phyloP scores from a whole-genome alignment of 805 yeast genomes.

The Yarrowia yakushimensis region DNA sequence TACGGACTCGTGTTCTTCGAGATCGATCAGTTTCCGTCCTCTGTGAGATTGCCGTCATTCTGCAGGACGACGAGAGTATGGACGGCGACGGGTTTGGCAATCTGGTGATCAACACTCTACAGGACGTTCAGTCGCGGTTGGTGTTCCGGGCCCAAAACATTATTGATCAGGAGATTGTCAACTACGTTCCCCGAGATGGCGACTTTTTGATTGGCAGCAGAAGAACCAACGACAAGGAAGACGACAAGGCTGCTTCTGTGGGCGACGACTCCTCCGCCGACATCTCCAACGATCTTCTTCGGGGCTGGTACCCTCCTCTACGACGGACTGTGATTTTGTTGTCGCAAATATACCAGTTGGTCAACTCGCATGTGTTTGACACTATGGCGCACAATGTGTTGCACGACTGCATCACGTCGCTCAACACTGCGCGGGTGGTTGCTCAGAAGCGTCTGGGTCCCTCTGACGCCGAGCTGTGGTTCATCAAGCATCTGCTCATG shows the following conservation, averaged over 20 bases:
- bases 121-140: constrained; percentile 75
- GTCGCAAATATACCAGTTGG: constrained; percentile 73
- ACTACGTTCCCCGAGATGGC: constrained; percentile 61
- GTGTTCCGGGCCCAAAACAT: constrained; percentile 74
- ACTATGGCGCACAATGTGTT: constrained; percentile 85
- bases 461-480: constrained; percentile 59
- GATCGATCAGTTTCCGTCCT: constrained; percentile 65
- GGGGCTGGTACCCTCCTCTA: constrained; percentile 64
- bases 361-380: constrained; percentile 73
- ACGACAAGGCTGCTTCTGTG: background rate
- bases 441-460: constrained; percentile 48
- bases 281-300: constrained; percentile 33
- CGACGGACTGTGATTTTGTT: constrained; percentile 63
- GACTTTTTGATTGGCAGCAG: constrained; percentile 59
- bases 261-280: constrained; percentile 8
- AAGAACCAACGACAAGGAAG: constrained; percentile 1
- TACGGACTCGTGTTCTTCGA: constrained; percentile 63
- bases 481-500: constrained; percentile 66
- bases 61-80: constrained; percentile 57
- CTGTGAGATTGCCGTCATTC: constrained; percentile 69
- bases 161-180: constrained; percentile 64
- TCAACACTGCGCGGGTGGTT: constrained; percentile 52
- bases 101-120: constrained; percentile 37
- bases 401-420: constrained; percentile 65
- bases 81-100: constrained; percentile 28